Percentiles rank a stretch among this genome's conserved stretches.
These are phyloP conservation scores for Eucalyptus pumila DNA, from an alignment of 345 rosid genomes.

Conservation along the genomic window DNA sequence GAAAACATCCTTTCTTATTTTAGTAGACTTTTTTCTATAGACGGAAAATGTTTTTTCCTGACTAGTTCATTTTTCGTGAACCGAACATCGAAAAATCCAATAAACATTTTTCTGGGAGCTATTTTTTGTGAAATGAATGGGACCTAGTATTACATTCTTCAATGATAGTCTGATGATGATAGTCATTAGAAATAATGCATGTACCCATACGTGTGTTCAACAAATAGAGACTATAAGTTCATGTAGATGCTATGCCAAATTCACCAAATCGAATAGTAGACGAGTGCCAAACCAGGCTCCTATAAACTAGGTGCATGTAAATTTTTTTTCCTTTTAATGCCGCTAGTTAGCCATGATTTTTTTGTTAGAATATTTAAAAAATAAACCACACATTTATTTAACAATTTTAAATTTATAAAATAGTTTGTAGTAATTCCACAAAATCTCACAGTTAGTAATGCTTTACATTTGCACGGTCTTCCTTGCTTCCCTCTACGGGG, in stretches of 20 bases:
- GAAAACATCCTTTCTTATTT: no score
- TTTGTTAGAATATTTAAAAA: no score
- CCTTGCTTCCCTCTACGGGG: neutral
- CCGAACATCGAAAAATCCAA: rapidly evolving
- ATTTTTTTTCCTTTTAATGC: neutral
- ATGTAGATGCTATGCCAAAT: neutral
- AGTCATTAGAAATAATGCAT: neutral
- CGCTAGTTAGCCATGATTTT: neutral
- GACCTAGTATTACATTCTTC: neutral
- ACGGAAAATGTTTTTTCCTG: rapidly evolving
- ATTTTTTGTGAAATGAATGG: no score
- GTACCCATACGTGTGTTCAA: neutral
- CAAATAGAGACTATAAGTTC: neutral
- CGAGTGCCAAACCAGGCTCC: neutral
- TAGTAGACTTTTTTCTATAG: no score
- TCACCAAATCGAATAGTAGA: neutral
- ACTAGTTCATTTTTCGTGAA: no score
- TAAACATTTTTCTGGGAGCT: rapidly evolving
- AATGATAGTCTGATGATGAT: neutral
- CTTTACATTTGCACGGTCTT: neutral
- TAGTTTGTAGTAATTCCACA: rapidly evolving
- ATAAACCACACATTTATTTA: no score
- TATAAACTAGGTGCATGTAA: no score
- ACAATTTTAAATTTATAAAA: no score
- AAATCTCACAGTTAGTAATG: rapidly evolving